Conservation (phyloP, 176 grass and related monocot genomes). For the Pharus latifolius region DNA sequence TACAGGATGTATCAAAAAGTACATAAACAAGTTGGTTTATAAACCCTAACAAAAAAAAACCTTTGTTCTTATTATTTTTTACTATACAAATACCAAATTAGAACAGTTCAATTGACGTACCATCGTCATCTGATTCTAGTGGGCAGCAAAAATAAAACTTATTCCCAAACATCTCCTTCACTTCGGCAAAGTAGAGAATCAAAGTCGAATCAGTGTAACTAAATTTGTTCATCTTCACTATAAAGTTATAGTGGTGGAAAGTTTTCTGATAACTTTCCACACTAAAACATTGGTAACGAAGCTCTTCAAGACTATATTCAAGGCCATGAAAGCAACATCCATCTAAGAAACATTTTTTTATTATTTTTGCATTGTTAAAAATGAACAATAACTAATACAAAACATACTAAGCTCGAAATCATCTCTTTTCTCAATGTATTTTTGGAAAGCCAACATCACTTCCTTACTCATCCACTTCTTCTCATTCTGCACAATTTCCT, state of each 20-base stretch:
- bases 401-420: not conserved
- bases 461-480: slow-evolving; percentile 1
- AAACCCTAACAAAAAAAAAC: too few relatives aligned
- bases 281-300: not conserved
- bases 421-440: not conserved
- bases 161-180: slow-evolving; percentile 2
- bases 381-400: too few relatives aligned
- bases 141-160: not conserved
- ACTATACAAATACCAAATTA: too few relatives aligned
- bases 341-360: not conserved
- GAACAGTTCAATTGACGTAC: too few relatives aligned
- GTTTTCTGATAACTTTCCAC: not conserved
- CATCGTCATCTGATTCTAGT: not conserved
- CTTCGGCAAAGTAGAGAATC: not conserved
- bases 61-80: too few relatives aligned
- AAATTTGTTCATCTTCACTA: not conserved
- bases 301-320: not conserved
- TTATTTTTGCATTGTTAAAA: too few relatives aligned
- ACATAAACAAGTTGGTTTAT: too few relatives aligned
- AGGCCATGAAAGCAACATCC: not conserved
- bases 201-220: not conserved
- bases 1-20: too few relatives aligned
- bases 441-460: not conserved
- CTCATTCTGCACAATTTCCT: not conserved
- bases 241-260: slow-evolving; percentile 21